phyloP scores from a whole-genome alignment of 345 rosid genomes.

The Euphorbia tirucalli region DNA sequence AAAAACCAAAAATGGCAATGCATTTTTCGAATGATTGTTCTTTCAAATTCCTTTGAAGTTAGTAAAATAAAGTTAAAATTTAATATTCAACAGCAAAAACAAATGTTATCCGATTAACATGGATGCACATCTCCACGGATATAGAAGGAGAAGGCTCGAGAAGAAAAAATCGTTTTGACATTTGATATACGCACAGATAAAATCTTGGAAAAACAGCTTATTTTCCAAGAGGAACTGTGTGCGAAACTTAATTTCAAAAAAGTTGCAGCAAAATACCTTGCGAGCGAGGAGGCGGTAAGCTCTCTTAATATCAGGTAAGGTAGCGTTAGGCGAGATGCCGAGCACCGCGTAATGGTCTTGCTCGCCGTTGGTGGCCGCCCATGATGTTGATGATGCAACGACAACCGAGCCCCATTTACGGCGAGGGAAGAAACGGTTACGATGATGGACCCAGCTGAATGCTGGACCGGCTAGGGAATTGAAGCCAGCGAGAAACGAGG shows the following conservation, averaged over 20 bases:
- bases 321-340: constrained; percentile 57
- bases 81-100: background rate
- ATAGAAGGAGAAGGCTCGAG: constrained; percentile 5
- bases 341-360: constrained; percentile 70
- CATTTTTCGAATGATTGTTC: background rate
- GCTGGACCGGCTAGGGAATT: constrained; percentile 2
- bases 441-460: constrained; percentile 18
- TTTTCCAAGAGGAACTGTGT: constrained; percentile 10
- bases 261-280: constrained; percentile 42
- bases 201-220: background rate
- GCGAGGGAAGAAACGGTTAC: constrained; percentile 16
- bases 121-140: constrained; percentile 37
- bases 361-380: constrained; percentile 40
- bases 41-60: background rate
- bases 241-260: background rate
- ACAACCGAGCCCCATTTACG: constrained; percentile 31
- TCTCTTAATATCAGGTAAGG: constrained; percentile 61
- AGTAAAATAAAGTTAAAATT: background rate
- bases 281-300: constrained; percentile 91
- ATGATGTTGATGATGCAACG: constrained; percentile 28
- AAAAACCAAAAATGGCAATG: background rate
- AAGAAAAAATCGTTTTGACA: background rate
- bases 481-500: constrained; percentile 9
- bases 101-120: constrained; percentile 40
- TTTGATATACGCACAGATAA: background rate